A percentile compares a stretch with the other conserved stretches of the same genome.
Evolutionary conservation across 164 flowering plant genomes (phyloP).

Genomic region (Stephania yunnanensis): DNA sequence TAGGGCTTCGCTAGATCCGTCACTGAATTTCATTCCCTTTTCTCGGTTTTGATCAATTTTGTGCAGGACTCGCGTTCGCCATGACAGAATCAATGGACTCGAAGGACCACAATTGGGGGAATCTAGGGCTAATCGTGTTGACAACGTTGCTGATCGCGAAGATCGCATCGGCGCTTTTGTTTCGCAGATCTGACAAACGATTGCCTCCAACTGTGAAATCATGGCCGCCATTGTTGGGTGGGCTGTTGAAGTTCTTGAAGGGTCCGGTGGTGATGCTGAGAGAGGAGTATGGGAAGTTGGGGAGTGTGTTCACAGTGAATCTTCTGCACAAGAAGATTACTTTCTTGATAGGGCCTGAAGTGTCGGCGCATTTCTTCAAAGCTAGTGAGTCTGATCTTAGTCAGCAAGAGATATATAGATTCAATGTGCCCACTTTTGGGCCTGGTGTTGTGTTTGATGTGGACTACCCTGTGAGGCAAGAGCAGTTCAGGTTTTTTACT

Average conservation of each 20-base stretch:
- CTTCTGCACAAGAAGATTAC: constrained; percentile 69
- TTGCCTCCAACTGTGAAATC: constrained; percentile 68
- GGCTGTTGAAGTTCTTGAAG: constrained; percentile 66
- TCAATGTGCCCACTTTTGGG: constrained; percentile 97
- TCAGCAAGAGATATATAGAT: constrained; percentile 96
- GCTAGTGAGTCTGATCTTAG: constrained; percentile 88
- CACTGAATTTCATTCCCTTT: not conserved
- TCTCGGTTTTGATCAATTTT: not conserved
- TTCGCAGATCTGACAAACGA: constrained; percentile 54
- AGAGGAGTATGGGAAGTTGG: constrained; percentile 87
- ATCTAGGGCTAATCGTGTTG: constrained; percentile 46
- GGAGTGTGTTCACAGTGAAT: constrained; percentile 78
- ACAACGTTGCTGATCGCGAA: constrained; percentile 70
- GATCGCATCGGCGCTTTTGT: constrained; percentile 44
- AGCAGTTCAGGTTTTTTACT: constrained; percentile 94
- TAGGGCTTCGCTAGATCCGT: not conserved
- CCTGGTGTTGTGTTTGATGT: constrained; percentile 98
- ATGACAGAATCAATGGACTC: constrained; percentile 22
- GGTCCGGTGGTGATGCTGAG: constrained; percentile 87
- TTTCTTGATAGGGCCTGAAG: constrained; percentile 60
- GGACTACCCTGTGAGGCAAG: constrained; percentile 65
- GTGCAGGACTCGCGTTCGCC: not conserved
- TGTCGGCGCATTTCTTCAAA: constrained; percentile 94
- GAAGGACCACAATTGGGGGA: constrained; percentile 44
- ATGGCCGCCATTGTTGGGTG: constrained; percentile 75